Percentiles rank a stretch among this genome's conserved stretches.
phyloP scores from a whole-genome alignment of 495 filamentous ascomycete genomes.

The Darksidea phi region DNA sequence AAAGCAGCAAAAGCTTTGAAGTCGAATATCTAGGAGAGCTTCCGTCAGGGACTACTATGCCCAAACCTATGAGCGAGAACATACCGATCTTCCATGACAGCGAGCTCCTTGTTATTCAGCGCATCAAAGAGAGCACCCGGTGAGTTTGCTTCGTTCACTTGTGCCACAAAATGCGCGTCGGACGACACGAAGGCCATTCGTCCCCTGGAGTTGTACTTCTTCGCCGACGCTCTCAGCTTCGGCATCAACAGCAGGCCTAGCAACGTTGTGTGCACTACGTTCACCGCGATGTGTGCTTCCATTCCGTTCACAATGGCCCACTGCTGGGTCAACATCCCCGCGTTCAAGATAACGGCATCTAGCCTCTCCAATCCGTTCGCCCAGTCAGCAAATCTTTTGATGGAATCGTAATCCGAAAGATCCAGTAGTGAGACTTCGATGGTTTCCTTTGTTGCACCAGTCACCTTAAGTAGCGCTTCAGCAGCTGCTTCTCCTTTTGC shows the following conservation, averaged over 20 bases:
- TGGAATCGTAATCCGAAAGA: constrained; percentile 52
- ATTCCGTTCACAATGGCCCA: constrained; percentile 44
- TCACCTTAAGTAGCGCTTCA: constrained; percentile 45
- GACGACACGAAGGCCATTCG: constrained; percentile 35
- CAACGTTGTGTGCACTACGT: constrained; percentile 52
- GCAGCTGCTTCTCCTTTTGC: constrained; percentile 51
- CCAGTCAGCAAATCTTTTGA: constrained; percentile 49
- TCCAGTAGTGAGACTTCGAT: constrained; percentile 57
- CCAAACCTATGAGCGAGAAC: too few relatives aligned
- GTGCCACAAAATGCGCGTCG: constrained; percentile 35
- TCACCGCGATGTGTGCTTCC: constrained; percentile 54
- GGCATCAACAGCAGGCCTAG: constrained; percentile 46
- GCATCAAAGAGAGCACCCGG: constrained; percentile 31
- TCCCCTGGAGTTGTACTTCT: constrained; percentile 29
- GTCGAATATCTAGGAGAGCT: constrained; percentile 29
- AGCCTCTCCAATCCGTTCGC: constrained; percentile 44
- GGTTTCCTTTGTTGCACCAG: constrained; percentile 43
- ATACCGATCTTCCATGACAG: constrained; percentile 35
- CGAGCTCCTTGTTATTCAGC: constrained; percentile 32
- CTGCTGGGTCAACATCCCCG: constrained; percentile 44
- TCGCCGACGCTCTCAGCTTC: constrained; percentile 36
- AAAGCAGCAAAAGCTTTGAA: constrained; percentile 43
- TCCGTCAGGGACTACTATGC: too few relatives aligned
- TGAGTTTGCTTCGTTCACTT: constrained; percentile 32
- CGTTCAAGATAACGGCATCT: constrained; percentile 50